These are phyloP conservation scores for Malania oleifera DNA, from an alignment of 164 flowering plant genomes.

Conservation along the genomic window DNA sequence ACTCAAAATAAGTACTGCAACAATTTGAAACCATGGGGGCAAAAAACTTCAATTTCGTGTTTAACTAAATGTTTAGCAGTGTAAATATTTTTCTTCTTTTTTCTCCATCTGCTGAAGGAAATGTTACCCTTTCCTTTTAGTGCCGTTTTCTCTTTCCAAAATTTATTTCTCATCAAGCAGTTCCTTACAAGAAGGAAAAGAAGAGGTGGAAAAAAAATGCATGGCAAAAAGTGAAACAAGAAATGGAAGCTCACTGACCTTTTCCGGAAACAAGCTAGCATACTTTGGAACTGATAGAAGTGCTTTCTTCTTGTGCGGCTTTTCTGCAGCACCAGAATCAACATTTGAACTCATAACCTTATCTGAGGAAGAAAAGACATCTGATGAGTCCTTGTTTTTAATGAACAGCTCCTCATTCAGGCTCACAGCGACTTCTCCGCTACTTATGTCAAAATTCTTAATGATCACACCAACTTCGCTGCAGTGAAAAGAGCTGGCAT, in stretches of 20 bases:
- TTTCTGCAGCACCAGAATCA: conserved; percentile 25
- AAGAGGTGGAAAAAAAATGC: background rate
- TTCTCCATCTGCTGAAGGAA: too few relatives aligned
- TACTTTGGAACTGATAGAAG: conserved; percentile 43
- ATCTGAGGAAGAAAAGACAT: conserved; percentile 27
- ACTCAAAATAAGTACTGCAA: too few relatives aligned
- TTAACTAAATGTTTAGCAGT: too few relatives aligned
- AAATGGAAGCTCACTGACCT: conserved; percentile 43
- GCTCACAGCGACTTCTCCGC: conserved; percentile 63
- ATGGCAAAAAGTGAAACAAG: background rate
- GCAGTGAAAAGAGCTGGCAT: conserved; percentile 23
- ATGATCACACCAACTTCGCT: conserved; percentile 78
- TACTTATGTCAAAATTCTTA: conserved; percentile 57
- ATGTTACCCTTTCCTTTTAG: too few relatives aligned
- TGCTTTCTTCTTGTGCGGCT: conserved; percentile 35
- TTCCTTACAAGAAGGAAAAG: too few relatives aligned
- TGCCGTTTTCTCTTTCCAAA: too few relatives aligned
- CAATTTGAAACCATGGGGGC: too few relatives aligned
- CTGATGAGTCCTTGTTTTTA: conserved; percentile 38
- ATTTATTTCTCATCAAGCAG: too few relatives aligned
- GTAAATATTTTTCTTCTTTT: too few relatives aligned
- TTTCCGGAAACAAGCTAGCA: conserved; percentile 60
- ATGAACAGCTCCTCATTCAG: conserved; percentile 57
- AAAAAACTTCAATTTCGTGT: too few relatives aligned
- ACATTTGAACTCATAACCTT: conserved; percentile 20